A percentile compares a stretch with the other conserved stretches of the same genome.
These are phyloP conservation scores for Macroventuria anomochaeta DNA, from an alignment of 2,329 filamentous ascomycete species.

Conservation along the genomic window DNA sequence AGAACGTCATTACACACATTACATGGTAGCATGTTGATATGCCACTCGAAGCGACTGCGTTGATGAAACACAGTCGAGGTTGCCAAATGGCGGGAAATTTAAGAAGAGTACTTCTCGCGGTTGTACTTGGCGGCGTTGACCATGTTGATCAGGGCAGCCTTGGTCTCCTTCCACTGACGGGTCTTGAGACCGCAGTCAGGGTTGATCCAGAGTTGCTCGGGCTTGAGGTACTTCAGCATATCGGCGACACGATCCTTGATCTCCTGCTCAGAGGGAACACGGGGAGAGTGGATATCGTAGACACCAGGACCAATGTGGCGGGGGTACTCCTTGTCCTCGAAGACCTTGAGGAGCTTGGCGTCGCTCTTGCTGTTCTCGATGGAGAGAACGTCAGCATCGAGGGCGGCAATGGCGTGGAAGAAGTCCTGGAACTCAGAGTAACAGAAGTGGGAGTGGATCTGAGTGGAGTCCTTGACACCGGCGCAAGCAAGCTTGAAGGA, in stretches of 20 bases:
- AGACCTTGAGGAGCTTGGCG: slow-evolving; percentile 98
- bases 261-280: slow-evolving; percentile 96
- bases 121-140: slow-evolving; percentile 97
- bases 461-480: slow-evolving; percentile 91
- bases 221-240: slow-evolving; percentile 95
- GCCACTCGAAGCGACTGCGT: slow-evolving; percentile 40
- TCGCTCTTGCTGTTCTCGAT: slow-evolving; percentile 99
- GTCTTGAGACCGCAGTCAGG: slow-evolving; percentile 99
- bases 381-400: slow-evolving; percentile 96
- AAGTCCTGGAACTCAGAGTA: slow-evolving; percentile 99
- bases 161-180: slow-evolving; percentile 97
- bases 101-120: slow-evolving; percentile 84
- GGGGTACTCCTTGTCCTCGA: slow-evolving; percentile 95
- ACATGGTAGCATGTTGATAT: slow-evolving; percentile 49
- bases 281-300: slow-evolving; percentile 99
- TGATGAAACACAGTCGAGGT: slow-evolving; percentile 41
- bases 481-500: slow-evolving; percentile 96
- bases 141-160: slow-evolving; percentile 94
- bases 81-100: slow-evolving; percentile 36
- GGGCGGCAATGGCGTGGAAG: slow-evolving; percentile 98
- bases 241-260: slow-evolving; percentile 97
- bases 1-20: slow-evolving; percentile 50
- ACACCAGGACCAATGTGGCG: slow-evolving; percentile 99
- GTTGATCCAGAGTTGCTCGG: slow-evolving; percentile 99
- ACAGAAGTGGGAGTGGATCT: slow-evolving; percentile 99